phyloP scores from a whole-genome alignment of 352 stramenopile genomes.

The Phytophthora colocasiae region DNA sequence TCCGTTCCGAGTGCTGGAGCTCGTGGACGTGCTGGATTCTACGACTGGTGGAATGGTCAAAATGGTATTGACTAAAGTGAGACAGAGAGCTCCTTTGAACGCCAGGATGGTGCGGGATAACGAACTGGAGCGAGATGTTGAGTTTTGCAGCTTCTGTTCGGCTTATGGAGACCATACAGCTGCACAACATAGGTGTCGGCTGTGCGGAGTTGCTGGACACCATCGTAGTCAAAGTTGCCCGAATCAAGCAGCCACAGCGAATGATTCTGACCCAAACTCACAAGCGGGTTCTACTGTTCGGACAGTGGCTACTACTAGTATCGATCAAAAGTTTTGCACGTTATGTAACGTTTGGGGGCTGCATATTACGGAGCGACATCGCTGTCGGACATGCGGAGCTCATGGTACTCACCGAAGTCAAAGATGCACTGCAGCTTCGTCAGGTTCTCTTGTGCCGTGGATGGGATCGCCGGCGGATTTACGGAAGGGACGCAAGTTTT shows the following conservation, averaged over 20 bases:
- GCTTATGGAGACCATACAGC: slow-evolving; percentile 75
- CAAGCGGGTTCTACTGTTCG: slow-evolving; percentile 5
- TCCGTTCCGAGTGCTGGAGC: slow-evolving; percentile 72
- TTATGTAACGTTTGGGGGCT: slow-evolving; percentile 63
- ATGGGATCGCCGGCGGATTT: slow-evolving; percentile 52
- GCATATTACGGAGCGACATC: slow-evolving; percentile 66
- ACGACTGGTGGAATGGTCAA: slow-evolving; percentile 82
- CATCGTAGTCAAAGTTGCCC: slow-evolving; percentile 72
- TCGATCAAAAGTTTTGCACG: slow-evolving; percentile 59
- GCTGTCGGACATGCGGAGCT: slow-evolving; percentile 62
- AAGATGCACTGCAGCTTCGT: slow-evolving; percentile 40
- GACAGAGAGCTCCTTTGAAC: slow-evolving; percentile 53
- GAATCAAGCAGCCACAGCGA: slow-evolving; percentile 17
- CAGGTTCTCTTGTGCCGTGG: slow-evolving; percentile 42
- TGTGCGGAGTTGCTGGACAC: slow-evolving; percentile 61
- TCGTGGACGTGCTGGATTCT: slow-evolving; percentile 80
- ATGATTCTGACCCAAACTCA: slow-evolving; percentile 1
- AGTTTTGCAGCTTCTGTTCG: slow-evolving; percentile 80
- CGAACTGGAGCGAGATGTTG: slow-evolving; percentile 45
- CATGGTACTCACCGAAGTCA: slow-evolving; percentile 68
- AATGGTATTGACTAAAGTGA: slow-evolving; percentile 74
- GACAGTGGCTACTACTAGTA: slow-evolving; percentile 1
- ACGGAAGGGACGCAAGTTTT: slow-evolving; percentile 57
- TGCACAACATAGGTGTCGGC: slow-evolving; percentile 65
- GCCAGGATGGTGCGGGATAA: slow-evolving; percentile 35